phyloP scores from a whole-genome alignment of 108 stramenopile genomes.

The Pseudonitzschia delicatissima region DNA sequence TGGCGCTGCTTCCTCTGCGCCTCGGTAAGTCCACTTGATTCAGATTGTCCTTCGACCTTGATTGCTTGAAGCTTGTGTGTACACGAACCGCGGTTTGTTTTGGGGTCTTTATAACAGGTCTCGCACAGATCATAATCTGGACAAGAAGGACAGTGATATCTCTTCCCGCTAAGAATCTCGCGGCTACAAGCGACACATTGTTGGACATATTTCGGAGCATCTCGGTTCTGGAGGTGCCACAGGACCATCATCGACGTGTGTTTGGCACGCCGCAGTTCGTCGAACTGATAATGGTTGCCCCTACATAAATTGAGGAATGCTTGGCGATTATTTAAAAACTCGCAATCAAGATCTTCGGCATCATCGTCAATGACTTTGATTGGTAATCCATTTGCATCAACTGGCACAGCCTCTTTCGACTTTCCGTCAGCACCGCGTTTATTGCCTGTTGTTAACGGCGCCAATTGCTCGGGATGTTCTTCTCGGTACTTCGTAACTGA shows the following conservation, averaged over 20 bases:
- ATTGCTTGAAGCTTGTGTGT: slow-evolving; percentile 71
- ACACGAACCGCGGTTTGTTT: slow-evolving; percentile 70
- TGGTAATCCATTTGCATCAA: slow-evolving; percentile 49
- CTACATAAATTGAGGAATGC: slow-evolving; percentile 84
- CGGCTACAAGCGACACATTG: slow-evolving; percentile 76
- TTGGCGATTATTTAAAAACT: slow-evolving; percentile 84
- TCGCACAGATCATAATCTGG: slow-evolving; percentile 92
- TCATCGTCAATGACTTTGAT: slow-evolving; percentile 88
- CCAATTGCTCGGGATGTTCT: slow-evolving; percentile 27
- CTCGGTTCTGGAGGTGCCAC: slow-evolving; percentile 97
- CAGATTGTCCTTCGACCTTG: slow-evolving; percentile 35
- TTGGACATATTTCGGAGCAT: slow-evolving; percentile 93
- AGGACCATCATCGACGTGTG: slow-evolving; percentile 99
- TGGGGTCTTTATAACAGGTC: slow-evolving; percentile 73
- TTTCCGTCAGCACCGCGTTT: slow-evolving; percentile 57
- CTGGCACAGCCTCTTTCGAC: neutral
- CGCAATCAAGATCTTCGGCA: slow-evolving; percentile 84
- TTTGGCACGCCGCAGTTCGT: slow-evolving; percentile 95
- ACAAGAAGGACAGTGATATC: slow-evolving; percentile 86
- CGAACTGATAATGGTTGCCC: slow-evolving; percentile 99
- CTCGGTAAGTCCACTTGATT: slow-evolving; percentile 63
- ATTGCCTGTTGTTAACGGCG: slow-evolving; percentile 27
- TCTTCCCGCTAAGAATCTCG: slow-evolving; percentile 80
- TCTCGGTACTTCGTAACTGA: slow-evolving; percentile 49
- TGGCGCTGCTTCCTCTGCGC: slow-evolving; percentile 79